A percentile compares a stretch with the other conserved stretches of the same genome.
These are phyloP conservation scores for Ustilago shanxiensis DNA, from an alignment of 1,284 basidiomycete genomes.

Conservation along the genomic window DNA sequence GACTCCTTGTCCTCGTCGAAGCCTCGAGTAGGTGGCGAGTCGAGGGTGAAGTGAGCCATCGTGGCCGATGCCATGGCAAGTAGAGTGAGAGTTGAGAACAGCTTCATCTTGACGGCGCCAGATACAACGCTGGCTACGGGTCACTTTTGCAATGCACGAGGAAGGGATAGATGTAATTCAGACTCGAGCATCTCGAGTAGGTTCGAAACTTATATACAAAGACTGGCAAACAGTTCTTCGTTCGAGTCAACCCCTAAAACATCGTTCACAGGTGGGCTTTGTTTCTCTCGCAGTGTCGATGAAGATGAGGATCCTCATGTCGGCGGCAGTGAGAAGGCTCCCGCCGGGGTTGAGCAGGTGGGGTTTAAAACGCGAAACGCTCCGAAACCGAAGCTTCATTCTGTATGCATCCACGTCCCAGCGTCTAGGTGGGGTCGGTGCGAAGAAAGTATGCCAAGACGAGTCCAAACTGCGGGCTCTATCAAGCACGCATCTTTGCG, in stretches of 20 bases:
- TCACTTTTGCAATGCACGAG: neutral
- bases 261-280: neutral
- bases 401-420: neutral
- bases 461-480: neutral
- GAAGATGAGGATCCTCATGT: neutral
- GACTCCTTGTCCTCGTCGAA: conserved; percentile 51
- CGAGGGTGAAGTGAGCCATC: conserved; percentile 40
- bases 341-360: neutral
- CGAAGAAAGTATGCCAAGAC: neutral
- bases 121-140: neutral
- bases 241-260: neutral
- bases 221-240: neutral
- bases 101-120: conserved; percentile 16
- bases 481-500: too few relatives aligned
- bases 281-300: neutral
- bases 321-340: neutral
- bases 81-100: neutral
- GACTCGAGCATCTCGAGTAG: neutral
- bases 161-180: neutral
- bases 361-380: neutral
- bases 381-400: neutral
- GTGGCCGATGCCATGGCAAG: conserved; percentile 22
- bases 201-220: neutral
- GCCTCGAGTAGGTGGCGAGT: conserved; percentile 36
- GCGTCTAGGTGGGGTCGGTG: neutral